phyloP scores from a whole-genome alignment of 1,139 yeast genomes.

The Scheffersomyces lignicola region DNA sequence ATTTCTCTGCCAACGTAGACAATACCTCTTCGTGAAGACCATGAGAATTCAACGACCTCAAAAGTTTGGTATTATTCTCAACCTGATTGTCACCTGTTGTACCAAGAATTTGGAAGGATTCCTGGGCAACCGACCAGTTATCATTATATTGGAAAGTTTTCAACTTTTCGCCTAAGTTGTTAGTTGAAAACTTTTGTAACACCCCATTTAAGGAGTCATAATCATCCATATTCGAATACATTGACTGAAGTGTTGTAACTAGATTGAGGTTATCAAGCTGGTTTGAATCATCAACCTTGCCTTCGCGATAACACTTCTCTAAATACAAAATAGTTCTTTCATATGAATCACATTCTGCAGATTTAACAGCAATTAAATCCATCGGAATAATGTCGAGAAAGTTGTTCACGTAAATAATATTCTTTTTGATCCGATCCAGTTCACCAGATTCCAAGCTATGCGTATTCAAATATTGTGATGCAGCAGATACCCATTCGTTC shows the following conservation, averaged over 20 bases:
- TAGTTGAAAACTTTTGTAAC: slow-evolving; percentile 68
- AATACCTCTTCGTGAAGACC: slow-evolving; percentile 45
- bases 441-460: slow-evolving; percentile 18
- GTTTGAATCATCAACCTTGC: slow-evolving; percentile 30
- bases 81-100: slow-evolving; percentile 33
- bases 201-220: slow-evolving; percentile 90
- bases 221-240: slow-evolving; percentile 87
- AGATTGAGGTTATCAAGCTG: slow-evolving; percentile 37
- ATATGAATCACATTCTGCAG: slow-evolving; percentile 81
- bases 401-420: slow-evolving; percentile 37
- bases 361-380: slow-evolving; percentile 69
- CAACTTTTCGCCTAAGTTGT: slow-evolving; percentile 69
- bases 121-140: slow-evolving; percentile 85
- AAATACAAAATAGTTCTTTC: slow-evolving; percentile 88
- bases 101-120: slow-evolving; percentile 74
- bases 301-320: slow-evolving; percentile 68
- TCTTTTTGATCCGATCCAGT: slow-evolving; percentile 20
- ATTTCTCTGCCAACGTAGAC: slow-evolving; percentile 30
- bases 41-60: slow-evolving; percentile 41
- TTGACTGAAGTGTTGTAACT: slow-evolving; percentile 61
- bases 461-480: slow-evolving; percentile 31
- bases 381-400: slow-evolving; percentile 63
- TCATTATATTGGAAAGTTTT: slow-evolving; percentile 82
- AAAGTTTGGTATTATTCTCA: slow-evolving; percentile 34
- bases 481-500: slow-evolving; percentile 65